Conservation (phyloP, 768 basidiomycete species). For the Lentinula boryana region DNA sequence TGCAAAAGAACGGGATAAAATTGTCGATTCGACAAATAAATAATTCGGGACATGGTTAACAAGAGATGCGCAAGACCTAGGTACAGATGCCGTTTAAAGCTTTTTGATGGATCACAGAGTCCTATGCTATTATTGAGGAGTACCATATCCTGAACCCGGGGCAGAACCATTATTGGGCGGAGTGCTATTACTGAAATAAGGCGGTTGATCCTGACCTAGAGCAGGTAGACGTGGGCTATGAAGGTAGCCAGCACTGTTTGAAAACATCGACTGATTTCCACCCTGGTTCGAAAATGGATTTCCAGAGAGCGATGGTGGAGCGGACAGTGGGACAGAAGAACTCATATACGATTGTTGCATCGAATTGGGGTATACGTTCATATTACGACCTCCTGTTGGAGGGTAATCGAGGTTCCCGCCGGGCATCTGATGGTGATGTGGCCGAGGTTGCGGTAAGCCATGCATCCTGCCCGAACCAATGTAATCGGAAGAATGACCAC, state of each 20-base stretch:
- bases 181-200: constrained; percentile 31
- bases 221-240: constrained; percentile 30
- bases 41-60: background rate
- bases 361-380: constrained; percentile 17
- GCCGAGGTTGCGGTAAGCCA: constrained; percentile 19
- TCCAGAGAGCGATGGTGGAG: constrained; percentile 41
- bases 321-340: constrained; percentile 45
- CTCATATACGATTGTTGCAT: constrained; percentile 26
- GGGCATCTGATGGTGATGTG: constrained; percentile 25
- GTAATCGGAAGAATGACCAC: constrained; percentile 26
- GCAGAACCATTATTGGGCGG: constrained; percentile 19
- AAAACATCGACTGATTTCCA: constrained; percentile 26
- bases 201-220: constrained; percentile 18
- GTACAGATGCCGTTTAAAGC: constrained; percentile 5
- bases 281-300: constrained; percentile 35
- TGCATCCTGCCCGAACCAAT: constrained; percentile 5
- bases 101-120: background rate
- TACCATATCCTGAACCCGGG: constrained; percentile 10
- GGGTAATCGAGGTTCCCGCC: constrained; percentile 38
- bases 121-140: constrained; percentile 9
- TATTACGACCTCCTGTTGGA: constrained; percentile 15
- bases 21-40: background rate
- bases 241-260: constrained; percentile 14
- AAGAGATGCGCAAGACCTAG: constrained; percentile 1
- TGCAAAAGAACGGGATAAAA: background rate